Conservation (phyloP, 2,329 filamentous ascomycete genomes). For the Blastomyces parvus region DNA sequence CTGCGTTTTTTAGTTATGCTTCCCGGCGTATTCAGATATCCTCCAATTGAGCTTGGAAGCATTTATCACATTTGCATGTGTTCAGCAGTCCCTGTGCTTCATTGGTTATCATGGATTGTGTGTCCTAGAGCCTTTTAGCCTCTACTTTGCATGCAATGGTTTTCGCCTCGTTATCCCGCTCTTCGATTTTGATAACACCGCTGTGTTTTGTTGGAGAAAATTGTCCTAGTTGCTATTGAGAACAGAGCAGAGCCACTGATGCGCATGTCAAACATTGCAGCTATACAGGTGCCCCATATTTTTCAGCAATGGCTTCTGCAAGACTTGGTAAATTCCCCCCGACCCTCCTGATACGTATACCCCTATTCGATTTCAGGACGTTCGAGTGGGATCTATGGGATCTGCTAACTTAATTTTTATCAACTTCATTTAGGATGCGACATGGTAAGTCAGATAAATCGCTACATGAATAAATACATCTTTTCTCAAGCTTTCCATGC, state of each 20-base stretch:
- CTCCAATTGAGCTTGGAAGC: neutral
- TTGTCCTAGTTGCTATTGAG: neutral
- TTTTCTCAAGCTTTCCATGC: neutral
- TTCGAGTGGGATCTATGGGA: neutral
- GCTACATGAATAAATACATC: neutral
- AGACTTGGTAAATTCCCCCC: constrained; percentile 51
- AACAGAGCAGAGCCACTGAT: neutral
- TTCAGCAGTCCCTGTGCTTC: neutral
- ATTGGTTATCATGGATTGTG: neutral
- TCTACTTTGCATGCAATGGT: neutral
- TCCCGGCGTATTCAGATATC: neutral
- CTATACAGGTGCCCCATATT: constrained; percentile 95
- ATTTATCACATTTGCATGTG: neutral
- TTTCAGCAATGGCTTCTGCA: constrained; percentile 94
- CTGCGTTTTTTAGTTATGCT: neutral
- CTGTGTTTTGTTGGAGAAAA: neutral
- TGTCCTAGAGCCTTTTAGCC: neutral
- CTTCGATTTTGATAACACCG: neutral
- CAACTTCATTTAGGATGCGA: constrained; percentile 49
- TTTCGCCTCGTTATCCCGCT: neutral
- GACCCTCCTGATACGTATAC: no score
- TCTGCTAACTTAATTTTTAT: neutral
- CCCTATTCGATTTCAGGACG: neutral
- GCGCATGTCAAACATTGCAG: constrained; percentile 21
- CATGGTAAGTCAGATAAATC: constrained; percentile 52